These are phyloP conservation scores for Pyronema omphalodes DNA, from an alignment of 495 filamentous ascomycete species.

Conservation along the genomic window DNA sequence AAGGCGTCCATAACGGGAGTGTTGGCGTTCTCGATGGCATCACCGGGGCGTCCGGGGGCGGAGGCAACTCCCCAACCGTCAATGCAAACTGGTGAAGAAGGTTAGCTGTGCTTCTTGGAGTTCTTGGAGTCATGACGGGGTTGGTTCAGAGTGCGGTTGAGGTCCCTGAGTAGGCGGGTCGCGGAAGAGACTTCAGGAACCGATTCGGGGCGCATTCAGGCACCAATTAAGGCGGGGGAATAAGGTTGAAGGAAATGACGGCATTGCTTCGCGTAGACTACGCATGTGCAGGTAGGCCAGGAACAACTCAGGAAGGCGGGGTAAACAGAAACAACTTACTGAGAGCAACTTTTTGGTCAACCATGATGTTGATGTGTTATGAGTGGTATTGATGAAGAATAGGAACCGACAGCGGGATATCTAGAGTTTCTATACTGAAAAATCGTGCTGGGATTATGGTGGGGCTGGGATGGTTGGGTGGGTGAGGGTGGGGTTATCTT, in stretches of 20 bases:
- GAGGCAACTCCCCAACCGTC: slow-evolving; percentile 91
- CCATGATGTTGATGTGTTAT: slow-evolving; percentile 24
- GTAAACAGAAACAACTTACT: slow-evolving; percentile 35
- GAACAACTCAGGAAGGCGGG: too few species aligned
- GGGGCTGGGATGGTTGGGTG: too few species aligned
- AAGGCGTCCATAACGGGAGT: slow-evolving; percentile 85
- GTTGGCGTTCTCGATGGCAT: slow-evolving; percentile 82
- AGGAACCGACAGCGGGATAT: too few species aligned
- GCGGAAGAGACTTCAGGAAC: too few species aligned
- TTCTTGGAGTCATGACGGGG: background rate
- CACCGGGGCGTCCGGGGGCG: slow-evolving; percentile 60
- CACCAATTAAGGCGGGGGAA: too few species aligned
- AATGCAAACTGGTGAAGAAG: slow-evolving; percentile 54
- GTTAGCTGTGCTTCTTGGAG: slow-evolving; percentile 2
- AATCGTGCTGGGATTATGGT: too few species aligned
- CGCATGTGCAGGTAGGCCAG: too few species aligned
- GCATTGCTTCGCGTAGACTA: too few species aligned
- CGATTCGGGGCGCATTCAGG: too few species aligned
- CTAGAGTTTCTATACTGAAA: slow-evolving; percentile 2
- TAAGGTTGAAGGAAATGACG: too few species aligned
- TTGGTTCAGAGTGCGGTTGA: slow-evolving; percentile 1
- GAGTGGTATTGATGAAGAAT: background rate
- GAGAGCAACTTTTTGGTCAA: slow-evolving; percentile 83
- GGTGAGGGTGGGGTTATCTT: too few species aligned
- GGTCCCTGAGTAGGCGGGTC: slow-evolving; percentile 8